Base-by-base conservation (phyloP, 305 asterid species). In the Fraxinus albicans region DNA sequence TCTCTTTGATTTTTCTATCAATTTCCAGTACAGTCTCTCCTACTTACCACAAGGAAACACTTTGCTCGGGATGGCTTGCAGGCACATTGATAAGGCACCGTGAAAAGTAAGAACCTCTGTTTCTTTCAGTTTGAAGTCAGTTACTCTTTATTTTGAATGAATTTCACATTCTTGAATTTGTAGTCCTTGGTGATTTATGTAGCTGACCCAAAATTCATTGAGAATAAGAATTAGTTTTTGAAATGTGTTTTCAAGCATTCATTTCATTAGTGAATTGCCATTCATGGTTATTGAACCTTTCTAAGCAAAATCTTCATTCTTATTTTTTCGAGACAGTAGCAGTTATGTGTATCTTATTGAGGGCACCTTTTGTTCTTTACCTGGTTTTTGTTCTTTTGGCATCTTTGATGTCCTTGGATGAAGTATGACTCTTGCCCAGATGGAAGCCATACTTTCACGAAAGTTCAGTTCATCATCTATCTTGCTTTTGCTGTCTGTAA, bases 31-130 rank as follows among this genome's bases (percentile, higher is more conserved):
- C 98, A 74, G 97, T 95, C 89, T 95, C 98, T 84, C 95, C 97
- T 13, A 94, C 98, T 65, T 93, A 94, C 86, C 93, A 90, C 85
- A 89, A 89, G 86, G 97, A 94, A 88, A 94, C 98, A 83, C 97
- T 94, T 79, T 89, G 93, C 86, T 92, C 97, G 29, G 98, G 98
- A 86, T 94, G 98, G 97, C 98, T 94, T 82, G 88, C 97, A 79
- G 88, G 91, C 85, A 92, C 91, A 7, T 90, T 94, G 87, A 89
- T 93, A 85, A 85, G 91, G 86, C 88, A 90, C 91, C 92, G 87
- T 83, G 91, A 92, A 78, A 94, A 92, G 98, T 92, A 86, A 91
- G 93, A 84, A 75, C 82, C 79, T 83, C 73, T 79, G 36, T 63
- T 9, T 65, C 50, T 72, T 58, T 44, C 72, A 29, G 55, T 83